A percentile compares a stretch with the other conserved stretches of the same genome.
Evolutionary conservation across 306 rosid genomes (phyloP).

Genomic region (Ormosia semicastrata): DNA sequence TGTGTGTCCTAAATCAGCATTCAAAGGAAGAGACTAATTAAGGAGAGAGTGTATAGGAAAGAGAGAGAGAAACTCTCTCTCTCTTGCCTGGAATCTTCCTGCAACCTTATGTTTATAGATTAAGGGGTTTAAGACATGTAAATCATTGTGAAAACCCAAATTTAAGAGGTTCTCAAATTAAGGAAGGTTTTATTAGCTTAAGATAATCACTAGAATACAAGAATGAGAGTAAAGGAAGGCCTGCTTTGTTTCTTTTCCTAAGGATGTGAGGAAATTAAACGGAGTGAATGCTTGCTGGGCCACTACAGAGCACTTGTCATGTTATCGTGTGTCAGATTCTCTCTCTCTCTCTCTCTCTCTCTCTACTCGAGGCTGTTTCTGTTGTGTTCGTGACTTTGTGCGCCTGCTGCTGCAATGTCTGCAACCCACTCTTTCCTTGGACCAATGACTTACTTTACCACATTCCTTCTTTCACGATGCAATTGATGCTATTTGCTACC

Average conservation of each 20-base stretch:
- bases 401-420: constrained; percentile 46
- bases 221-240: constrained; percentile 1
- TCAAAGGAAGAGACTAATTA: background rate
- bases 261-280: constrained; percentile 36
- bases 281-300: constrained; percentile 61
- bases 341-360: constrained; percentile 25
- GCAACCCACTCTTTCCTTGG: constrained; percentile 33
- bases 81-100: constrained; percentile 46
- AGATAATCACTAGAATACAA: constrained; percentile 7
- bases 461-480: constrained; percentile 2
- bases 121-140: background rate
- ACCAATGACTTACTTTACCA: constrained; percentile 22
- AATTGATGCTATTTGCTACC: constrained; percentile 32
- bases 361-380: constrained; percentile 23
- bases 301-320: constrained; percentile 43
- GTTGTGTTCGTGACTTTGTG: constrained; percentile 30
- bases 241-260: background rate
- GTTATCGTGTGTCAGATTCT: constrained; percentile 56
- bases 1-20: constrained; percentile 31
- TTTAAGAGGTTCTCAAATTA: background rate
- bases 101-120: constrained; percentile 21
- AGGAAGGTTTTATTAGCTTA: constrained; percentile 6
- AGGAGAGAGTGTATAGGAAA: background rate
- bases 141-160: background rate
- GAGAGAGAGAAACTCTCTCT: background rate